Conservation (phyloP, 2,329 filamentous ascomycete genomes). For the Botrytis paeoniae region DNA sequence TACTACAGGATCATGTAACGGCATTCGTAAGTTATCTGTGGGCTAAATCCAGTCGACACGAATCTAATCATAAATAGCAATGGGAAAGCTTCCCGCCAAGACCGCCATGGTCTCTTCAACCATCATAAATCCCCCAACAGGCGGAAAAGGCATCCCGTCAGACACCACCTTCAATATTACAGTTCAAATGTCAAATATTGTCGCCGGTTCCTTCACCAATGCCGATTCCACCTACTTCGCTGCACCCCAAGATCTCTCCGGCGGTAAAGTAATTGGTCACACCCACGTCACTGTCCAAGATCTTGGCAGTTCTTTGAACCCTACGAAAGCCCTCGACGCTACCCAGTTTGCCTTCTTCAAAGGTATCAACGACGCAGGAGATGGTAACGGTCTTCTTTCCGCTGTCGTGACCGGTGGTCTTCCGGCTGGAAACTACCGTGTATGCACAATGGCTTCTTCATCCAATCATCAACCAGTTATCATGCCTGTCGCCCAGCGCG, state of each 20-base stretch:
- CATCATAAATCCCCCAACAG: conserved; percentile 34
- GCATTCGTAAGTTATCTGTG: conserved; percentile 35
- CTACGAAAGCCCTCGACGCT: conserved; percentile 35
- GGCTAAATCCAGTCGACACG: not conserved
- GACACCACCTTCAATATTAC: conserved; percentile 37
- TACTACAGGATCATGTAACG: conserved; percentile 58
- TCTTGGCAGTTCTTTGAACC: conserved; percentile 37
- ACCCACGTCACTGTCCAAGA: conserved; percentile 43
- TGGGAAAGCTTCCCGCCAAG: conserved; percentile 39
- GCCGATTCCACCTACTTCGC: conserved; percentile 41
- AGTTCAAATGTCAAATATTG: conserved; percentile 39
- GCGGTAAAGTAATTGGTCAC: conserved; percentile 40
- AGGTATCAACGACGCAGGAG: conserved; percentile 42
- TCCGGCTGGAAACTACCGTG: conserved; percentile 43
- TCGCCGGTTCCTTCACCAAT: conserved; percentile 42
- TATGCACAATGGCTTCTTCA: conserved; percentile 45
- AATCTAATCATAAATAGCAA: conserved; percentile 32
- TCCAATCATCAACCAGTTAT: conserved; percentile 45
- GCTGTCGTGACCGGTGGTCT: conserved; percentile 43
- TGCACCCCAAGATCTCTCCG: conserved; percentile 39
- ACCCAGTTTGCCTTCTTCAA: conserved; percentile 43
- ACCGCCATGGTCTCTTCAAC: conserved; percentile 35
- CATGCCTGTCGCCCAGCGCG: conserved; percentile 46
- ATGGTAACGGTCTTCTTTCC: conserved; percentile 41
- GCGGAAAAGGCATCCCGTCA: conserved; percentile 27